Base-by-base conservation (phyloP, 768 basidiomycete genomes). In the Pulveroboletus frians region DNA sequence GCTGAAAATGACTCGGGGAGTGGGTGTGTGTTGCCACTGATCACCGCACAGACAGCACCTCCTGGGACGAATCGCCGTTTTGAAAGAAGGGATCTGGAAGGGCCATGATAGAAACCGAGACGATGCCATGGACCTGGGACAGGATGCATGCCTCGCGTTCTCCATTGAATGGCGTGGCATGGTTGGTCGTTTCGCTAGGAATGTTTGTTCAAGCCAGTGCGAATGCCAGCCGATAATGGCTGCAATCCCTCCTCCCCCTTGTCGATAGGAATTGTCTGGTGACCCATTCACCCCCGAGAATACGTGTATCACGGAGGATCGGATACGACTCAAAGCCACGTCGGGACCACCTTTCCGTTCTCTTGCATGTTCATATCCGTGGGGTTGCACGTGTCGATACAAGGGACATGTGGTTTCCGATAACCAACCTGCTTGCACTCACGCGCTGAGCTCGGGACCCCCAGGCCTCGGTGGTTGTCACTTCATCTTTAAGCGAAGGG, bases 101-200 rank as follows among this genome's bases (percentile, higher is more conserved):
- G 3, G 26, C 31, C 18, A 21, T 18, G 45, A 50, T 14, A 27
- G 46, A 37, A 49, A 36, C 18, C 32, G 44, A 27, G 31, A 30
- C 30, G 21, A 31, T 43, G 18, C 5, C 42, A 6, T n/a, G n/a
- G n/a, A 9, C 15, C 18, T 5, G 21, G 21, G 20, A 32, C 31
- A 34, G 21, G 43, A 23, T 23, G 20, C 32, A 23, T 15, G 49
- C 49, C 49, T 49, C 46, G 46, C 27, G 46, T 9, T 49, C 47
- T 49, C 34, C 11, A 32, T 44, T 21, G n/a, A 11, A 35, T 34
- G 43, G 23, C 21, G 31, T 43, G 3, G 5, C 6, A 6, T 43
- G 15, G 17, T 14, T 9, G 29, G 7, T 44, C 9, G 21, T 17
- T 17, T 32, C 31, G 20, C 43, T 3, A 23, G 5, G 23, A 13